A percentile compares a stretch with the other conserved stretches of the same genome.
These are phyloP conservation scores for Nakazawaea holstii DNA, from an alignment of 805 yeast genomes.

Conservation along the genomic window DNA sequence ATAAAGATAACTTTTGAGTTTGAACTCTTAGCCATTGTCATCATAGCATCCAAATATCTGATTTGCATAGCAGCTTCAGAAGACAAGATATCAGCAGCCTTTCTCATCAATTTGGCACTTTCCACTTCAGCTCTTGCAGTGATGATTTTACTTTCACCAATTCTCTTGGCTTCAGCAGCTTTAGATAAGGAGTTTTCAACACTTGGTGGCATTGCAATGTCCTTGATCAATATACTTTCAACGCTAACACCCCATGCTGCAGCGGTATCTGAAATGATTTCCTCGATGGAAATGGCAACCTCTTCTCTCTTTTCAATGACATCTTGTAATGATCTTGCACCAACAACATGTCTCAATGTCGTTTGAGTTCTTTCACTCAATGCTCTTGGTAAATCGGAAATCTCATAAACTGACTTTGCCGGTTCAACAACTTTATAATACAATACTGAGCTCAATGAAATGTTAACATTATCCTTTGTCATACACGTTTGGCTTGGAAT, in stretches of 20 bases:
- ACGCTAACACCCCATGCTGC: slow-evolving; percentile 66
- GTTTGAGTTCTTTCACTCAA: slow-evolving; percentile 66
- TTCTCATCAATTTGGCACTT: slow-evolving; percentile 69
- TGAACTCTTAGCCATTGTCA: slow-evolving; percentile 58
- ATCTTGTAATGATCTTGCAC: slow-evolving; percentile 60
- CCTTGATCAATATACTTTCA: slow-evolving; percentile 65
- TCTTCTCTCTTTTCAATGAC: slow-evolving; percentile 71
- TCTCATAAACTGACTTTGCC: slow-evolving; percentile 57
- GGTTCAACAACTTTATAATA: slow-evolving; percentile 66
- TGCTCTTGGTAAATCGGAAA: slow-evolving; percentile 48
- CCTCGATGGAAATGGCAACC: slow-evolving; percentile 59
- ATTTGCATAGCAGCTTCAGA: slow-evolving; percentile 77
- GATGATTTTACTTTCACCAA: slow-evolving; percentile 72
- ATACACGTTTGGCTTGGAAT: slow-evolving; percentile 64
- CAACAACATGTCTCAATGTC: slow-evolving; percentile 67
- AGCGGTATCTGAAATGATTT: slow-evolving; percentile 56
- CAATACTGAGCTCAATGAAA: slow-evolving; percentile 58
- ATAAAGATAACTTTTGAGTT: slow-evolving; percentile 68
- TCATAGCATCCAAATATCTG: slow-evolving; percentile 75
- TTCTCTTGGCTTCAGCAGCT: slow-evolving; percentile 73
- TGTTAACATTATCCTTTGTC: slow-evolving; percentile 65
- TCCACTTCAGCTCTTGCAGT: slow-evolving; percentile 75
- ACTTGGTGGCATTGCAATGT: slow-evolving; percentile 46
- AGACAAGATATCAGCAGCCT: slow-evolving; percentile 71
- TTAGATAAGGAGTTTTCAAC: slow-evolving; percentile 59